Percentiles rank a stretch among this genome's conserved stretches.
Evolutionary conservation across 2,329 filamentous ascomycete genomes (phyloP).

Genomic region (Cercospora zeina): DNA sequence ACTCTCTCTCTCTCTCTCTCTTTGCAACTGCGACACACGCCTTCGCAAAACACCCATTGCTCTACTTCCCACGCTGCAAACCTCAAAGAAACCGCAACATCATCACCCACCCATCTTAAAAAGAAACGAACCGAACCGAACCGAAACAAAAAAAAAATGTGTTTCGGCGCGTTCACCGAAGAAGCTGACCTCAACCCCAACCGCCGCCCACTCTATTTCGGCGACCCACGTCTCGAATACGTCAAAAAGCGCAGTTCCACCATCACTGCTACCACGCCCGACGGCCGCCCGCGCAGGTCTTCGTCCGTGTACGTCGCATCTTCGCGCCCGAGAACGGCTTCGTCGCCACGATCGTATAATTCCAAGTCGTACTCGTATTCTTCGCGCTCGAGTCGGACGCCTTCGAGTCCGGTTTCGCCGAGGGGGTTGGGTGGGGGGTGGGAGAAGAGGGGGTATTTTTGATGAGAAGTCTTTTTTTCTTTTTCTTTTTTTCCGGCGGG

Average conservation of each 20-base stretch:
- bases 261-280: background rate
- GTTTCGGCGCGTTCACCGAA: conserved; percentile 17
- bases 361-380: conserved; percentile 11
- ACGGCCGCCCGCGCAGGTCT: conserved; percentile 2
- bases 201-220: conserved; percentile 13
- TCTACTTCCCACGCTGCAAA: background rate
- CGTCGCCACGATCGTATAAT: conserved; percentile 5
- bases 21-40: too few species aligned
- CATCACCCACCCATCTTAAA: too few species aligned
- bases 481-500: too few species aligned
- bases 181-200: conserved; percentile 16
- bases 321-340: conserved; percentile 3
- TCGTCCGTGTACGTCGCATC: conserved; percentile 12
- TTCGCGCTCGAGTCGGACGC: conserved; percentile 6
- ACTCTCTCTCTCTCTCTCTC: too few species aligned
- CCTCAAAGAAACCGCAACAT: too few species aligned
- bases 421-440: background rate
- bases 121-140: too few species aligned
- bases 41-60: background rate
- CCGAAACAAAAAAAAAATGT: conserved; percentile 3
- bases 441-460: background rate
- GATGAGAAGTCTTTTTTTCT: background rate
- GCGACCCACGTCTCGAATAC: conserved; percentile 14
- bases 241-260: conserved; percentile 11
- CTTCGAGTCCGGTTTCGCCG: conserved; percentile 8